phyloP scores from a whole-genome alignment of 345 rosid genomes.

The Camelina sativa region DNA sequence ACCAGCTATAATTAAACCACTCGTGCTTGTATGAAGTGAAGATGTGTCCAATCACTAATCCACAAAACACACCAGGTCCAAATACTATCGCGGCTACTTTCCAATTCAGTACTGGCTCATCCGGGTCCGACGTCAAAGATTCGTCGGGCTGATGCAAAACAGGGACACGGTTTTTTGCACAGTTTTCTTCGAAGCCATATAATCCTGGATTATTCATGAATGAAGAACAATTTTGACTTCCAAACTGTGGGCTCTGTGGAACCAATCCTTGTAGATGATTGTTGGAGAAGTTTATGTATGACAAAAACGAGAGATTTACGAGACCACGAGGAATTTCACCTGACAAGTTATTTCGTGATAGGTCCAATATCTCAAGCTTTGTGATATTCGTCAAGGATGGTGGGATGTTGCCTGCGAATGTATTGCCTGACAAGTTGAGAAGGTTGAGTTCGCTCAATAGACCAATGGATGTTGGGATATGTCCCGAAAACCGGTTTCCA shows the following conservation, averaged over 20 bases:
- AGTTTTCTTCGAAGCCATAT: too few relatives aligned
- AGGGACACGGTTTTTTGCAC: too few relatives aligned
- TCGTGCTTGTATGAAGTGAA: neutral
- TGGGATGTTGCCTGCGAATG: slow-evolving; percentile 14
- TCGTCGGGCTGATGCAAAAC: too few relatives aligned
- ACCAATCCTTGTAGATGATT: too few relatives aligned
- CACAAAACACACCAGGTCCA: neutral
- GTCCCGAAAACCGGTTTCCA: neutral
- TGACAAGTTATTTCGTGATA: slow-evolving; percentile 12
- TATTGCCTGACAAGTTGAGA: neutral
- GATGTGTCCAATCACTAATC: neutral
- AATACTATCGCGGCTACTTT: neutral
- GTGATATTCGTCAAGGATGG: slow-evolving; percentile 1
- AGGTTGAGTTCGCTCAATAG: neutral
- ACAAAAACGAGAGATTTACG: neutral
- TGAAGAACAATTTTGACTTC: too few relatives aligned
- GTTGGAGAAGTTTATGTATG: too few relatives aligned
- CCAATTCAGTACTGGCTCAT: neutral
- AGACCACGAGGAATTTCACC: slow-evolving; percentile 8
- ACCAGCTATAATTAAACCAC: neutral
- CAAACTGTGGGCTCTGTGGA: too few relatives aligned
- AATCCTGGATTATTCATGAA: too few relatives aligned
- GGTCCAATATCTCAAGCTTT: slow-evolving; percentile 16
- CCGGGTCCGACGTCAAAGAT: too few relatives aligned
- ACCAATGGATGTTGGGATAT: slow-evolving; percentile 23